A percentile compares a stretch with the other conserved stretches of the same genome.
Evolutionary conservation across 2,329 filamentous ascomycete species (phyloP).

Genomic region (Lasiodiplodia sp.): DNA sequence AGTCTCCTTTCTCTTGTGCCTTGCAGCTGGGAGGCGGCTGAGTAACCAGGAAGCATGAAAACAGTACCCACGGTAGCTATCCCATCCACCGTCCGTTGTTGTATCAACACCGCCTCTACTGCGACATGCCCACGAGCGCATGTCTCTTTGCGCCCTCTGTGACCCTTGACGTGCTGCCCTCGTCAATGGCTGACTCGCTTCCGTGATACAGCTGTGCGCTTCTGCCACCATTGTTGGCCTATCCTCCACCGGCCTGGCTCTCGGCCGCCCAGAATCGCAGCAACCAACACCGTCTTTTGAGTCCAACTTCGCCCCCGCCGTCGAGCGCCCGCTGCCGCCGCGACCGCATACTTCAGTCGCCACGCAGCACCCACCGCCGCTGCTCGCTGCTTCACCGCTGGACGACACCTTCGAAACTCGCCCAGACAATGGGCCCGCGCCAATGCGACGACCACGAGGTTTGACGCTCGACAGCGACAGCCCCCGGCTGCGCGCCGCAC

Average conservation of each 20-base stretch:
- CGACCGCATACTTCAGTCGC: slow-evolving; percentile 22
- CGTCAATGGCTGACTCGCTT: slow-evolving; percentile 47
- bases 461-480: slow-evolving; percentile 42
- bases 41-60: slow-evolving; percentile 53
- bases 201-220: slow-evolving; percentile 64
- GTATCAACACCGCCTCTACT: background rate
- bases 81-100: background rate
- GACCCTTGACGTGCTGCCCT: slow-evolving; percentile 30
- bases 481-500: slow-evolving; percentile 34
- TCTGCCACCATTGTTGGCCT: slow-evolving; percentile 67
- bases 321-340: slow-evolving; percentile 5
- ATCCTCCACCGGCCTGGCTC: slow-evolving; percentile 65
- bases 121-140: slow-evolving; percentile 3
- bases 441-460: slow-evolving; percentile 36
- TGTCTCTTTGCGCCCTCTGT: slow-evolving; percentile 12
- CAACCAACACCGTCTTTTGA: slow-evolving; percentile 11
- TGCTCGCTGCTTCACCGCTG: slow-evolving; percentile 13
- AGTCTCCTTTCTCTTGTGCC: slow-evolving; percentile 48
- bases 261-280: slow-evolving; percentile 59
- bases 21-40: slow-evolving; percentile 43
- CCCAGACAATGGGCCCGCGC: slow-evolving; percentile 21
- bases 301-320: slow-evolving; percentile 8
- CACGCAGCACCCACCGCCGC: background rate
- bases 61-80: slow-evolving; percentile 53
- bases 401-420: slow-evolving; percentile 20